Base-by-base conservation (phyloP, 805 yeast genomes). In the Brettanomyces nanus region DNA sequence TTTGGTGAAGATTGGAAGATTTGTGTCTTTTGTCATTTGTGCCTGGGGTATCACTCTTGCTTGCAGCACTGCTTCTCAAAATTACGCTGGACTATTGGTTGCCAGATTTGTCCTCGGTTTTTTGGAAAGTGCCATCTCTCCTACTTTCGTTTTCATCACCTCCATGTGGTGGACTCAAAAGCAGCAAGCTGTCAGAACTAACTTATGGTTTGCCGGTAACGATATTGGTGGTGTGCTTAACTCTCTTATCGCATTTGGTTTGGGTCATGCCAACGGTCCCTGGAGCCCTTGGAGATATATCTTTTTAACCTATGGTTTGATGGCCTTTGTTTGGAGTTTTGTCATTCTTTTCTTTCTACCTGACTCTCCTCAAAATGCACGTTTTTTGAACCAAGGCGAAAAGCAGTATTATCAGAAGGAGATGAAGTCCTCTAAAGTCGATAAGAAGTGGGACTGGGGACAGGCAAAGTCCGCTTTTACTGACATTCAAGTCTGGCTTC, bases 41-140 rank as follows among this genome's bases (percentile, higher is more conserved):
- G 31, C 72, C 0, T 81, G 89, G 87, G 86, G 86, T 18, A 53
- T 76, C n/a, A 56, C 77, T 26, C 62, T 72, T 27, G 59, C 74
- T n/a, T 75, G 71, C 43, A 68, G 81, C 1, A 71, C 68, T 13
- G 54, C 47, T 6, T 51, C 63, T 28, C 44, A 53, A n/a, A 58
- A 51, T 23, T 73, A 63, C 43, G 59, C 69, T 6, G 69, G 75
- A 0, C 63, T 73, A 36, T 46, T 73, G 20, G 62, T 68, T 6
- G 53, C 68, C n/a, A 61, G 83, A 49, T 65, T 66, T 4, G 46
- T 73, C 28, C 52, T 75, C 20, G 82, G 82, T 11, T 53, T 65
- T 41, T 56, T 73, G 2, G 83, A 76, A 50, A 62, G 73, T 40
- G 61, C 68, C 18, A 68, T 76, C 18, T 68, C 76, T 18, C 83